A percentile compares a stretch with the other conserved stretches of the same genome.
Evolutionary conservation across 768 basidiomycete species (phyloP).

Genomic region (Agaricus subrufescens): DNA sequence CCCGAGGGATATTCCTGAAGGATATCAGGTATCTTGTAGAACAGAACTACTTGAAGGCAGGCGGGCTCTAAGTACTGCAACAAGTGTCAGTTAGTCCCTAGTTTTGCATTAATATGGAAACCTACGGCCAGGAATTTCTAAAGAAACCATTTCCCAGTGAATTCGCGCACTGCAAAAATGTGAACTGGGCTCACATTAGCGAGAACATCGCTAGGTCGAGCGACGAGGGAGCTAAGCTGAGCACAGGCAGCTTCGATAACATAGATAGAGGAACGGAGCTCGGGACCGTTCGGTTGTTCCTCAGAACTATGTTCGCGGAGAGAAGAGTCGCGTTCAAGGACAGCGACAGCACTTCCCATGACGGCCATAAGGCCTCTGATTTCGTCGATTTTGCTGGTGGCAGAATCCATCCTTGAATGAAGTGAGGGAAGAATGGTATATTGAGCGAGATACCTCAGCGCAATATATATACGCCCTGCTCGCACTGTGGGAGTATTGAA

Average conservation of each 20-base stretch:
- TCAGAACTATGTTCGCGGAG: conserved; percentile 12
- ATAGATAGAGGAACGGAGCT: conserved; percentile 24
- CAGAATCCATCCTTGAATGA: not conserved
- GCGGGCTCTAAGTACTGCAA: conserved; percentile 25
- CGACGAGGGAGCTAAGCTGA: conserved; percentile 25
- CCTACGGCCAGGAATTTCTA: conserved; percentile 13
- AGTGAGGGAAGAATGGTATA: too few relatives aligned
- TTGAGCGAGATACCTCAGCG: too few relatives aligned
- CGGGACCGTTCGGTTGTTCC: conserved; percentile 23
- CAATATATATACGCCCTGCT: too few relatives aligned
- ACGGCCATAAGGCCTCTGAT: conserved; percentile 16
- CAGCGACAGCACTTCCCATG: conserved; percentile 15
- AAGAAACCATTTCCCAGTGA: not conserved
- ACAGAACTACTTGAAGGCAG: conserved; percentile 27
- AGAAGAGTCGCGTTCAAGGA: conserved; percentile 26
- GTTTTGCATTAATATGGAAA: not conserved
- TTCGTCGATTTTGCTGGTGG: not conserved
- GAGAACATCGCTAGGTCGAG: conserved; percentile 25
- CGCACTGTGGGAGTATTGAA: too few relatives aligned
- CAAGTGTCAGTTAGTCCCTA: not conserved
- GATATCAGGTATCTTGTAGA: conserved; percentile 32
- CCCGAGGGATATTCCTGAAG: conserved; percentile 32
- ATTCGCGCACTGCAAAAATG: not conserved
- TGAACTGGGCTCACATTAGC: conserved; percentile 16
- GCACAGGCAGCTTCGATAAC: conserved; percentile 30